Evolutionary conservation across 192 early-diverging fungal genomes (phyloP).

Genomic region (Coemansia sp.): DNA sequence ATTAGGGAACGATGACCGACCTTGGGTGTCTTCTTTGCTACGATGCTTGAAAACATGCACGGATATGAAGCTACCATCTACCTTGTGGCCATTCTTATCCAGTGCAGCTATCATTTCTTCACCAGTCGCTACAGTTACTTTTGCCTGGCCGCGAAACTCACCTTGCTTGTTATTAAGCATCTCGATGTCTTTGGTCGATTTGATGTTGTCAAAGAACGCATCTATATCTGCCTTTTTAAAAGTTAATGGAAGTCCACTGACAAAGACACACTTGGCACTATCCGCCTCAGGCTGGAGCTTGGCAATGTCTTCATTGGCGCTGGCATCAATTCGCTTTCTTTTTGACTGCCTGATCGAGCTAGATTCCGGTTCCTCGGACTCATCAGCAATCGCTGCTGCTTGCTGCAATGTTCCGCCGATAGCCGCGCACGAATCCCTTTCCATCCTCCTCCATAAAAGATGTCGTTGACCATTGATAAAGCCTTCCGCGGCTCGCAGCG

Average conservation of each 20-base stretch:
- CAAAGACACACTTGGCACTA: slow-evolving; percentile 18
- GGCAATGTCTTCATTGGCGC: background rate
- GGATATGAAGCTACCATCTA: slow-evolving; percentile 22
- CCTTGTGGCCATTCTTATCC: slow-evolving; percentile 36
- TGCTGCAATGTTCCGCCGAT: background rate
- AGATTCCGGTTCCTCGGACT: background rate
- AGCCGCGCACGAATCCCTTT: slow-evolving; percentile 2
- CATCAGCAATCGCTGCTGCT: background rate
- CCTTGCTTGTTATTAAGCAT: slow-evolving; percentile 31
- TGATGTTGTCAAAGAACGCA: slow-evolving; percentile 21
- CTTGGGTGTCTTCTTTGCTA: background rate
- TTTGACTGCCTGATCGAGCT: background rate
- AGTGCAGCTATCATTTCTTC: slow-evolving; percentile 31
- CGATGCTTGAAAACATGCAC: slow-evolving; percentile 35
- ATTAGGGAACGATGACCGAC: background rate
- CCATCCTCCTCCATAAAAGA: slow-evolving; percentile 21
- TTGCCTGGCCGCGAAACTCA: slow-evolving; percentile 34
- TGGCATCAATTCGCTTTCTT: background rate
- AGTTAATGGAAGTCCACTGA: slow-evolving; percentile 23
- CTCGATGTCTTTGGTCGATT: slow-evolving; percentile 4
- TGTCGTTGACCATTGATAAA: slow-evolving; percentile 23
- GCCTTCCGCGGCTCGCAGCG: slow-evolving; percentile 17
- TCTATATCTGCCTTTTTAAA: slow-evolving; percentile 12
- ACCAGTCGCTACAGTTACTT: slow-evolving; percentile 8
- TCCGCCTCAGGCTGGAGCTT: background rate